Base-by-base conservation (phyloP, 139 green algal species). In the Edaphochlamys debaryana region DNA sequence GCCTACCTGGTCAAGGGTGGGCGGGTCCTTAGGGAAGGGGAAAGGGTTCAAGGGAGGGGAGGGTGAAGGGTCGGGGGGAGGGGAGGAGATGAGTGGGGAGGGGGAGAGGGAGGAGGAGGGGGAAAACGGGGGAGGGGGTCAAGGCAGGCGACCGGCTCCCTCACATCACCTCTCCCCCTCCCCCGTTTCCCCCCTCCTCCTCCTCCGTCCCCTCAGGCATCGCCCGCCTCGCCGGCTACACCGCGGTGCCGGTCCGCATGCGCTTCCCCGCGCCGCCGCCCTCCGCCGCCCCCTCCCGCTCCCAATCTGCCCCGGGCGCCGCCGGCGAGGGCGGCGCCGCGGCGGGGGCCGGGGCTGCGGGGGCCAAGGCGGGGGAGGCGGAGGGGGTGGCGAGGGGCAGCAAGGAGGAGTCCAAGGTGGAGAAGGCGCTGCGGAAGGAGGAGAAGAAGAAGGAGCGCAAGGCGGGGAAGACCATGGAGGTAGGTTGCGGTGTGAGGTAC, bases 1-100 rank as follows among this genome's bases (percentile, higher is more conserved):
- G 85, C 85, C 4, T 85, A 85, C 78, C 63, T 74, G 45, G 77
- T 74, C 45, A 75, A 84, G 50, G 66, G 64, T 67, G 45, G 41
- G 76, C 54, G 40, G 27, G 50, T 20, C 11, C 3, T 52, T 29
- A 17, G 70, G 34, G 63, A 69, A 69, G 45, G 45, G 45, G n/a
- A n/a, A n/a, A n/a, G n/a, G n/a, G n/a, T n/a, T n/a, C n/a, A n/a
- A n/a, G n/a, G n/a, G n/a, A n/a, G n/a, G n/a, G n/a, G n/a, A n/a
- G n/a, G n/a, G n/a, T n/a, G n/a, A n/a, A n/a, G n/a, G n/a, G n/a
- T n/a, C n/a, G n/a, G n/a, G n/a, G n/a, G n/a, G n/a, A n/a, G n/a
- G n/a, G n/a, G n/a, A n/a, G n/a, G n/a, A n/a, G n/a, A n/a, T n/a
- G n/a, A n/a, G n/a, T n/a, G n/a, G n/a, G n/a, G n/a, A n/a, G n/a